Conservation (phyloP, 2,329 filamentous ascomycete species). For the Peltaster fructicola region DNA sequence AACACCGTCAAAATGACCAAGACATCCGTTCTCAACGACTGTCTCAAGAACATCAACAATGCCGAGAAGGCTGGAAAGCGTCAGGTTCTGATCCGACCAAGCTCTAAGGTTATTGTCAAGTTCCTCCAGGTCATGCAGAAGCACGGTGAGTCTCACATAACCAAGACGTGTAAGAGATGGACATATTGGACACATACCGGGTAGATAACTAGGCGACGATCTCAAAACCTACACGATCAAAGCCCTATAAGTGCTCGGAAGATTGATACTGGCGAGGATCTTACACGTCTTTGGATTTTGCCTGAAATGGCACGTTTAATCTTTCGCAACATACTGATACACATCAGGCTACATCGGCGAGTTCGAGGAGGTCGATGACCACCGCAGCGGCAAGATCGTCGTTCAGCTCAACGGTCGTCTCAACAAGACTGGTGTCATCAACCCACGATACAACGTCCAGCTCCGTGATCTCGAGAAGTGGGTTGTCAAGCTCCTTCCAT, state of each 20-base stretch:
- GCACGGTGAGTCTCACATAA: slow-evolving; percentile 59
- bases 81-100: slow-evolving; percentile 93
- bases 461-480: slow-evolving; percentile 98
- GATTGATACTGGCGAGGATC: slow-evolving; percentile 69
- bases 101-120: slow-evolving; percentile 99
- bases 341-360: slow-evolving; percentile 86
- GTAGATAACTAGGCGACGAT: slow-evolving; percentile 99
- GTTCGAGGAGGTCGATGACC: slow-evolving; percentile 98
- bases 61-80: slow-evolving; percentile 99
- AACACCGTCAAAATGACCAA: slow-evolving; percentile 81
- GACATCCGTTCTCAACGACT: slow-evolving; percentile 99
- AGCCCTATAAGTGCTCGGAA: slow-evolving; percentile 99
- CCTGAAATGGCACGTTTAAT: slow-evolving; percentile 86
- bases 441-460: slow-evolving; percentile 97
- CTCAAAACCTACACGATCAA: slow-evolving; percentile 63
- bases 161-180: slow-evolving; percentile 2
- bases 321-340: slow-evolving; percentile 70
- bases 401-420: slow-evolving; percentile 98
- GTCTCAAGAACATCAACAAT: slow-evolving; percentile 79
- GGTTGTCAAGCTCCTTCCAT: slow-evolving; percentile 96
- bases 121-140: slow-evolving; percentile 99
- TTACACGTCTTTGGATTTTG: slow-evolving; percentile 81
- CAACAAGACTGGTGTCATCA: slow-evolving; percentile 99
- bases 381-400: slow-evolving; percentile 99
- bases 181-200: slow-evolving; percentile 37